These are phyloP conservation scores for Lepidium didymum DNA, from an alignment of 345 rosid species.

Conservation along the genomic window DNA sequence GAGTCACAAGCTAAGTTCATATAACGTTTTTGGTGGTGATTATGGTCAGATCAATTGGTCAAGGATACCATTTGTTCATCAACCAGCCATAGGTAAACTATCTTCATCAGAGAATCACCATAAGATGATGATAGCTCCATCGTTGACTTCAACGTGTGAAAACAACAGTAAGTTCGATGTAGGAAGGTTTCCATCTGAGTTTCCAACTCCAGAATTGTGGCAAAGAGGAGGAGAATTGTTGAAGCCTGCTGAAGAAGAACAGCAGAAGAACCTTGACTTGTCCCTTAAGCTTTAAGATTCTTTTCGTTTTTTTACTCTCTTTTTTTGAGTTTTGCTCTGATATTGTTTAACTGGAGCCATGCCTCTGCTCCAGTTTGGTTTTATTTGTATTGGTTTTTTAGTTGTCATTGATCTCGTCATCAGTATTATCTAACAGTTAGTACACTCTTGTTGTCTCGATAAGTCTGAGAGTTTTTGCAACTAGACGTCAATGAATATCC, in stretches of 20 bases:
- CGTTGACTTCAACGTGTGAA: constrained; percentile 6
- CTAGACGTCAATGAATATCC: background rate
- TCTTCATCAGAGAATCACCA: constrained; percentile 31
- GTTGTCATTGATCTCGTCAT: constrained; percentile 7
- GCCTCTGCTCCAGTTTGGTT: background rate
- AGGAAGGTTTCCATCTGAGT: constrained; percentile 22
- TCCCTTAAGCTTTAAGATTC: constrained; percentile 53
- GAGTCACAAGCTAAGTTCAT: constrained; percentile 47
- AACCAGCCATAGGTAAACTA: constrained; percentile 52
- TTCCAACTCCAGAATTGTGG: constrained; percentile 28
- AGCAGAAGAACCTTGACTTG: constrained; percentile 52
- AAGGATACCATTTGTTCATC: constrained; percentile 39
- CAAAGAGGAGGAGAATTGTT: constrained; percentile 17
- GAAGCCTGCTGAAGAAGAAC: constrained; percentile 39
- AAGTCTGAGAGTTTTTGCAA: background rate
- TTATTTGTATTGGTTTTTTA: background rate
- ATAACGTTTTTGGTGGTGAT: constrained; percentile 34
- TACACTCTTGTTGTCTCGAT: constrained; percentile 13
- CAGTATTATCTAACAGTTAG: constrained; percentile 15
- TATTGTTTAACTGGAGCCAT: background rate
- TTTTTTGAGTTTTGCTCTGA: background rate
- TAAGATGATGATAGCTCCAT: constrained; percentile 4
- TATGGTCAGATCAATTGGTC: constrained; percentile 35
- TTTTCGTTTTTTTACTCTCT: background rate
- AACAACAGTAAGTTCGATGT: constrained; percentile 36